These are phyloP conservation scores for Skeletonema potamos DNA, from an alignment of 108 stramenopile genomes.

Conservation along the genomic window DNA sequence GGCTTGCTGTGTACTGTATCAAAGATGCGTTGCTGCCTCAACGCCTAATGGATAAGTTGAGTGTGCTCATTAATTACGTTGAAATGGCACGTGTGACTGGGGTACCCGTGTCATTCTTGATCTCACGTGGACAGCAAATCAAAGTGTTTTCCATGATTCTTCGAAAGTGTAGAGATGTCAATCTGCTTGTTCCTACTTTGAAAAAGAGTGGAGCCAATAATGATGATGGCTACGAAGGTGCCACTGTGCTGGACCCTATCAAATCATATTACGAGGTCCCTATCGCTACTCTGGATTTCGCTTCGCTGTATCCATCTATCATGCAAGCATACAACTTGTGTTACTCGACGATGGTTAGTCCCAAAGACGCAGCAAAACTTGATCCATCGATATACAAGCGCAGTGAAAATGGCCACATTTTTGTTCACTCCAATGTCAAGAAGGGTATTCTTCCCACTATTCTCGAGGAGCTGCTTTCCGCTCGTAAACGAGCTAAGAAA, in stretches of 20 bases:
- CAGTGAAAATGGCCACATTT: slow-evolving; percentile 91
- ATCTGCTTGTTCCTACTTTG: slow-evolving; percentile 93
- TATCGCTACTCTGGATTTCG: slow-evolving; percentile 99
- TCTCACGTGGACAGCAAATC: slow-evolving; percentile 98
- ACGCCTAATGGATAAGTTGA: slow-evolving; percentile 96
- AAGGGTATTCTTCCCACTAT: slow-evolving; percentile 98
- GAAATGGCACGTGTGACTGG: slow-evolving; percentile 99
- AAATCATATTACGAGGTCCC: slow-evolving; percentile 97
- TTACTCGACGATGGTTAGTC: slow-evolving; percentile 93
- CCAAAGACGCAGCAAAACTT: slow-evolving; percentile 70
- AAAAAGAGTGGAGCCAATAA: slow-evolving; percentile 67
- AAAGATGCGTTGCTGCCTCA: slow-evolving; percentile 98
- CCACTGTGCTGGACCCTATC: slow-evolving; percentile 98
- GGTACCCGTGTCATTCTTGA: slow-evolving; percentile 95
- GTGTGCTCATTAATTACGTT: slow-evolving; percentile 97
- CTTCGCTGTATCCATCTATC: slow-evolving; percentile 98
- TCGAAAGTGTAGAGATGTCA: slow-evolving; percentile 88
- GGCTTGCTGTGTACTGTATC: slow-evolving; percentile 98
- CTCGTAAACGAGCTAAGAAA: slow-evolving; percentile 97
- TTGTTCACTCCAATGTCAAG: slow-evolving; percentile 89
- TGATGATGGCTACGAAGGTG: slow-evolving; percentile 96
- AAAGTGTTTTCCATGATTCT: slow-evolving; percentile 99
- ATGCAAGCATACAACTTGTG: slow-evolving; percentile 99
- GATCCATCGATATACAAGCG: slow-evolving; percentile 78
- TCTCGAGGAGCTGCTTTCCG: slow-evolving; percentile 82